Conservation (phyloP, 352 stramenopile genomes). For the Globisporangium barbulae region DNA sequence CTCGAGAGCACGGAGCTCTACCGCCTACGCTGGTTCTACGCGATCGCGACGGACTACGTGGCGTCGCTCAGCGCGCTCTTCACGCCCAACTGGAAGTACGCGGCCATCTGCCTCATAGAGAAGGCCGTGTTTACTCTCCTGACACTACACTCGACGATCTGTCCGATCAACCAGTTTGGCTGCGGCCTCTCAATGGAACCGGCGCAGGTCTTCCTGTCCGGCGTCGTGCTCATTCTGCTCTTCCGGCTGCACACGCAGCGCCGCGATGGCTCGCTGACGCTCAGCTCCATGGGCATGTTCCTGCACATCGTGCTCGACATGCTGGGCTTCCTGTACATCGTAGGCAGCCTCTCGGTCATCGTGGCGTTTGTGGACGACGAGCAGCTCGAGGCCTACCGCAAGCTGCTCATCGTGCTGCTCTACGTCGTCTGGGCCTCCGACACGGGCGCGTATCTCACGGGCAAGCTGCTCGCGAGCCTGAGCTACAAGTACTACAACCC, state of each 20-base stretch:
- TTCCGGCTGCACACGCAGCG: constrained; percentile 31
- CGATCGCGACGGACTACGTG: constrained; percentile 56
- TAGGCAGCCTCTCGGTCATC: constrained; percentile 59
- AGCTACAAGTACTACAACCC: constrained; percentile 83
- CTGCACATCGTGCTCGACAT: constrained; percentile 57
- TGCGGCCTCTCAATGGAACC: constrained; percentile 51
- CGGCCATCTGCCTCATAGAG: constrained; percentile 60
- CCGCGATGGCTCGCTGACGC: constrained; percentile 12
- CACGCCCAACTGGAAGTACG: constrained; percentile 67
- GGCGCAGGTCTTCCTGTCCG: constrained; percentile 46
- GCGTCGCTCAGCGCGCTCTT: constrained; percentile 48
- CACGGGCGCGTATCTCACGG: constrained; percentile 93
- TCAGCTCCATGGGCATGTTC: constrained; percentile 15
- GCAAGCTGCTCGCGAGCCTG: constrained; percentile 84
- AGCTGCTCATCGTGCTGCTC: constrained; percentile 63
- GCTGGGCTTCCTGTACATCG: constrained; percentile 67
- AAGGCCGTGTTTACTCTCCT: constrained; percentile 67
- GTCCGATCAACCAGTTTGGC: constrained; percentile 66
- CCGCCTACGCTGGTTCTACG: constrained; percentile 53
- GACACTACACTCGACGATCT: constrained; percentile 63
- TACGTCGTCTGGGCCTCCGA: constrained; percentile 84
- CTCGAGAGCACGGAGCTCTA: constrained; percentile 53
- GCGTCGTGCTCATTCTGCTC: constrained; percentile 53
- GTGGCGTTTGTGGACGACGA: constrained; percentile 67
- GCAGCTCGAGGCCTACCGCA: constrained; percentile 46